Conservation (phyloP, 2,329 filamentous ascomycete genomes). For the Alternaria conjuncta region DNA sequence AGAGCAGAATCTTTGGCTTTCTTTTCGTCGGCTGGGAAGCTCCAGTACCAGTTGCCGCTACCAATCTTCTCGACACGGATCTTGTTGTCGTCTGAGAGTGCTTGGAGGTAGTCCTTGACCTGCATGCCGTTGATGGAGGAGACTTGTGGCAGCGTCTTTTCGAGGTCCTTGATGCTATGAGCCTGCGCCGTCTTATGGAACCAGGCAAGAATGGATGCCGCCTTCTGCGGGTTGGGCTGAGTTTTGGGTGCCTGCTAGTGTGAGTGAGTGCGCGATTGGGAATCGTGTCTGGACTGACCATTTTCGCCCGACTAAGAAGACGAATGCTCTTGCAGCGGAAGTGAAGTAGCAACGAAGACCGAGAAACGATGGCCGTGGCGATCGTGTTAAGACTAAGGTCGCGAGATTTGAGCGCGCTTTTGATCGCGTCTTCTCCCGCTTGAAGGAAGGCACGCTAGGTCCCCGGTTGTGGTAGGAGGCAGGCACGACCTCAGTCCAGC, state of each 20-base stretch:
- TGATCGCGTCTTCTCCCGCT: background rate
- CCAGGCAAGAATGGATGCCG: slow-evolving; percentile 64
- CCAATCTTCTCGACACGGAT: slow-evolving; percentile 73
- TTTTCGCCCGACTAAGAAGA: background rate
- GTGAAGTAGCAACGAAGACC: background rate
- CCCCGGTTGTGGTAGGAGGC: background rate
- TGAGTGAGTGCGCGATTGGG: slow-evolving; percentile 13
- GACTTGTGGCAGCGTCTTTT: slow-evolving; percentile 67
- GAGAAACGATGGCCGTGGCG: background rate
- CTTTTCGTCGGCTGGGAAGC: slow-evolving; percentile 65
- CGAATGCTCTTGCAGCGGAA: background rate
- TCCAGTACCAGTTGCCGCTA: slow-evolving; percentile 76
- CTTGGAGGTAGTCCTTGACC: slow-evolving; percentile 71
- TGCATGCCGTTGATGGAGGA: slow-evolving; percentile 71
- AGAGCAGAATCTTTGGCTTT: slow-evolving; percentile 52
- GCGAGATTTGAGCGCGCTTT: background rate
- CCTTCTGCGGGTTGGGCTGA: slow-evolving; percentile 64
- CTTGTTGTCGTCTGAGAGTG: slow-evolving; percentile 65
- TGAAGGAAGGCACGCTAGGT: background rate
- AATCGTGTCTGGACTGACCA: slow-evolving; percentile 13
- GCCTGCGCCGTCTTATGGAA: slow-evolving; percentile 66
- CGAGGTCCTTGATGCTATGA: slow-evolving; percentile 71
- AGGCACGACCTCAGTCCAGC: background rate
- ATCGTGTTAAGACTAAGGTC: background rate
- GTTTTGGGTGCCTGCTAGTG: slow-evolving; percentile 59